Conservation (phyloP, 2,329 filamentous ascomycete genomes). For the Sclerotinia subarctica region DNA sequence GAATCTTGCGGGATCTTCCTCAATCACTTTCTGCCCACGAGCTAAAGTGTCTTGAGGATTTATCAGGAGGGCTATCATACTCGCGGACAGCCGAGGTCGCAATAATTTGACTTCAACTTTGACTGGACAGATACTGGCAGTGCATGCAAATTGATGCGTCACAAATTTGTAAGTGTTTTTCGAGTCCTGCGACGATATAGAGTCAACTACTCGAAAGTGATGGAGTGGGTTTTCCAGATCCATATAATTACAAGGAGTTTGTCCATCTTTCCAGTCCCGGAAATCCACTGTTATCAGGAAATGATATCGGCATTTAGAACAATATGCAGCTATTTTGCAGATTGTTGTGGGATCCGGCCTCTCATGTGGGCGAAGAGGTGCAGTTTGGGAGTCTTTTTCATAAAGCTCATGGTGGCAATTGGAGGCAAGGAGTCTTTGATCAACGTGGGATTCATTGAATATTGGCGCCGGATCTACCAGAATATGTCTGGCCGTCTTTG, state of each 20-base stretch:
- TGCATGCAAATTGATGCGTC: conserved; percentile 55
- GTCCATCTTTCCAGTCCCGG: conserved; percentile 40
- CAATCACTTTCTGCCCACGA: conserved; percentile 52
- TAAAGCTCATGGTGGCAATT: conserved; percentile 60
- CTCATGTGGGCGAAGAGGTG: conserved; percentile 42
- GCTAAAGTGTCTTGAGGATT: conserved; percentile 50
- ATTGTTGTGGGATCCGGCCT: conserved; percentile 41
- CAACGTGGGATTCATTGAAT: conserved; percentile 39
- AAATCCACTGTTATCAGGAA: conserved; percentile 56
- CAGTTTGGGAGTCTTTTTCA: conserved; percentile 54
- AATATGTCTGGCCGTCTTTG: conserved; percentile 43
- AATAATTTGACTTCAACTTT: conserved; percentile 51
- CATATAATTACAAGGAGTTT: conserved; percentile 34
- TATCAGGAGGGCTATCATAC: conserved; percentile 51
- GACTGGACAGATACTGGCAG: conserved; percentile 53
- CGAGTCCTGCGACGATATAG: conserved; percentile 39
- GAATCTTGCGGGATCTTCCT: conserved; percentile 50
- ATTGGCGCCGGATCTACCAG: conserved; percentile 56
- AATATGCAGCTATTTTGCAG: conserved; percentile 59
- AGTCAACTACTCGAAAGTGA: conserved; percentile 50
- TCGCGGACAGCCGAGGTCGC: conserved; percentile 49
- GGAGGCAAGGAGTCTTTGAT: conserved; percentile 36
- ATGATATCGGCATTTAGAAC: conserved; percentile 60
- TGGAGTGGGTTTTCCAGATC: conserved; percentile 55
- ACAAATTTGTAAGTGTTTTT: conserved; percentile 40